phyloP scores from a whole-genome alignment of 805 yeast species.

The Starmerella scarabaei region DNA sequence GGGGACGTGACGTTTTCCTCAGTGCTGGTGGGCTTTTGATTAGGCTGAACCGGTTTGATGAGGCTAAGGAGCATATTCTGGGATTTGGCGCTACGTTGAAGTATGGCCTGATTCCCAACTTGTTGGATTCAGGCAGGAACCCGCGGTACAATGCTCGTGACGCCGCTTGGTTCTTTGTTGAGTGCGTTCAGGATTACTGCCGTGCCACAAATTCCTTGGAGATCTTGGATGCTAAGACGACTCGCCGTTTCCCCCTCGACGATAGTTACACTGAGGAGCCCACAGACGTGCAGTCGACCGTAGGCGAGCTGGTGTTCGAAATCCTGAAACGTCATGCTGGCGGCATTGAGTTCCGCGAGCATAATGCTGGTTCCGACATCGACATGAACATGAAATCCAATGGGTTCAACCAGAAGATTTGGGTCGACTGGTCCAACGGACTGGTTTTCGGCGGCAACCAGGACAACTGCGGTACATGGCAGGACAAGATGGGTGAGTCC shows the following conservation, averaged over 20 bases:
- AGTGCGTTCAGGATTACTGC: constrained; percentile 76
- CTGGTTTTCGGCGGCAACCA: constrained; percentile 83
- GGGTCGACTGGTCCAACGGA: constrained; percentile 83
- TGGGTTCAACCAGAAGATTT: constrained; percentile 74
- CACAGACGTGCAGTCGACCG: constrained; percentile 52
- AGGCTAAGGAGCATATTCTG: constrained; percentile 68
- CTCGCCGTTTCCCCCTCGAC: constrained; percentile 78
- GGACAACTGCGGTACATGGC: constrained; percentile 95
- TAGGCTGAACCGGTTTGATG: constrained; percentile 64
- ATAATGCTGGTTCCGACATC: constrained; percentile 79
- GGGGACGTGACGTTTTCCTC: constrained; percentile 96
- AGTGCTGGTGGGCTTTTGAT: constrained; percentile 70
- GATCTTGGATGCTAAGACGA: constrained; percentile 58
- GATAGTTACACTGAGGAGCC: constrained; percentile 68
- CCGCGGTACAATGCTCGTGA: constrained; percentile 95
- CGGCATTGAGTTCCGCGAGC: constrained; percentile 81
- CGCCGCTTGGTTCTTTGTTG: constrained; percentile 90
- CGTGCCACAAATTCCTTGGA: constrained; percentile 43
- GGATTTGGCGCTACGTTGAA: constrained; percentile 83
- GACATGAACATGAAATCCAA: constrained; percentile 88
- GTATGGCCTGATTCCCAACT: constrained; percentile 89
- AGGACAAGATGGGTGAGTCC: constrained; percentile 99
- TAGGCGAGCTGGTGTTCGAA: constrained; percentile 71
- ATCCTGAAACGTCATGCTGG: constrained; percentile 76
- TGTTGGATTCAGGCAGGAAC: constrained; percentile 82